Base-by-base conservation (phyloP, 164 flowering plant species). In the Magnolia officinalis region DNA sequence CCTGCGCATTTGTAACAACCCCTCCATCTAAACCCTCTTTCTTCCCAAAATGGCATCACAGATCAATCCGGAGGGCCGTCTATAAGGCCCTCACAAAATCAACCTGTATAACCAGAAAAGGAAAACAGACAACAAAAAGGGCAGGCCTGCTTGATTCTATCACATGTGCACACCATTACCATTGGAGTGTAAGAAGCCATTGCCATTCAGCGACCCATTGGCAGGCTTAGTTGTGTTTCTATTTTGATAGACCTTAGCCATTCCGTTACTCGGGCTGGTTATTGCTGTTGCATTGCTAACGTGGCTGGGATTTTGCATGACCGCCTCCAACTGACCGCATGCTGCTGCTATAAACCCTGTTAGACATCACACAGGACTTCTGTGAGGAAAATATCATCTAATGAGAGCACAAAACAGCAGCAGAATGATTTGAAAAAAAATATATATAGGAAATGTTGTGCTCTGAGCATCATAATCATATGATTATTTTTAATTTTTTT, bases 301-400 rank as follows among this genome's bases (percentile, higher is more conserved):
- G 74, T 63, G 67, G 2, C 79, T 77, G 55, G 81, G 31, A 21
- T 76, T 86, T 49, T 84, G 81, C 70, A 88, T 66, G 3, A 83
- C 61, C 16, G 71, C 23, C 31, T 86, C 91, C 82, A 89, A 77
- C 78, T 84, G 89, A 50, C 92, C 89, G 67, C 85, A 80, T 76
- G 98, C 87, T 69, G 96, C 96, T 71, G 90, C 91, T 72, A 94
- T 82, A 51, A 93, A 88, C 55, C 98, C 98, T 94, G 86, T 61
- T 58, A 50, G 2, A 23, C 18, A 21, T 1, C 19, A 16, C 24
- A 31, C 21, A 2, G 14, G 24, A 65, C 29, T 24, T 24, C 31
- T 11, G 26, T 20, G 1, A 26, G 29, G 24, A 14, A 65, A 2
- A 23, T 23, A 11, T 20, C 11, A 23, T 37, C 45, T 37, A 5